phyloP scores from a whole-genome alignment of 306 rosid species.

The Corylus americana region DNA sequence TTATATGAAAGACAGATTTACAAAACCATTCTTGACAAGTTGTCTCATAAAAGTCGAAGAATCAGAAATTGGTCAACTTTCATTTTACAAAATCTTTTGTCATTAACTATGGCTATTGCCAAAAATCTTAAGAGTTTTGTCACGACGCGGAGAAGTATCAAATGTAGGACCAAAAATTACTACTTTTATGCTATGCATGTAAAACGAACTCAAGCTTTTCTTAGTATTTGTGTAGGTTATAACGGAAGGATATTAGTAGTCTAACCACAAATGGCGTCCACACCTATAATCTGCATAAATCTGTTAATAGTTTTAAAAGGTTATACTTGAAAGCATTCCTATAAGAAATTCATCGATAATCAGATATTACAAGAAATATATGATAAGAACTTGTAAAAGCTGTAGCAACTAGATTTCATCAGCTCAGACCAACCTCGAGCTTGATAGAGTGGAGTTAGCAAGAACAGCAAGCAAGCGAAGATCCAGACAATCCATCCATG shows the following conservation, averaged over 20 bases:
- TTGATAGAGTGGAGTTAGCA: constrained; percentile 6
- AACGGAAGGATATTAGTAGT: background rate
- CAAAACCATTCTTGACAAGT: background rate
- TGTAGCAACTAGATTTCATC: background rate
- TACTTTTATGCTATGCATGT: background rate
- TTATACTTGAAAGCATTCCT: too few species aligned
- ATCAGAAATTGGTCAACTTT: background rate
- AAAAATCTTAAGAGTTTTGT: background rate
- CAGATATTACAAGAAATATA: background rate
- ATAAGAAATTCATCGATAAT: background rate
- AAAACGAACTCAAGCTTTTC: background rate
- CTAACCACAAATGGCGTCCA: background rate
- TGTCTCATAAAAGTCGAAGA: background rate
- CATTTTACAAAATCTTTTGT: background rate
- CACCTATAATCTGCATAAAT: background rate
- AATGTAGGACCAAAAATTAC: background rate
- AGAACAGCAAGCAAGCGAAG: constrained; percentile 8
- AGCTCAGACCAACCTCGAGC: background rate
- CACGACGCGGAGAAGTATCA: background rate
- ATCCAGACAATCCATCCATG: constrained; percentile 2
- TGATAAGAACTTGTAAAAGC: background rate
- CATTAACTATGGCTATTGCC: background rate
- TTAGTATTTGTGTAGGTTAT: background rate
- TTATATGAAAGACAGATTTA: background rate
- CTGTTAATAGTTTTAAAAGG: background rate